These are phyloP conservation scores for Russula abietina DNA, from an alignment of 768 basidiomycete species.

Conservation along the genomic window DNA sequence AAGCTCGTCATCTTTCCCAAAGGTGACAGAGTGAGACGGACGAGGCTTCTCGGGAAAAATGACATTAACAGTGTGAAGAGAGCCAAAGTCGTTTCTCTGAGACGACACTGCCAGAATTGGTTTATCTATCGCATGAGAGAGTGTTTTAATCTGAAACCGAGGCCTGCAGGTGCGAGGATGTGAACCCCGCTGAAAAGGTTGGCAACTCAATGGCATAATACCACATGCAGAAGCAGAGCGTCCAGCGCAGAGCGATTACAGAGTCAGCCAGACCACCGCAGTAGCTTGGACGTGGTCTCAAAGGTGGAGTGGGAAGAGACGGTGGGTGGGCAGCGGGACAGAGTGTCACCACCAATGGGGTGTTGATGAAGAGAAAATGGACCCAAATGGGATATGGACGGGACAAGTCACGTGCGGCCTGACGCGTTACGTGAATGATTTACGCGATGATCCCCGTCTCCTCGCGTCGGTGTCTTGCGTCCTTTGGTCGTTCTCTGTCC, in stretches of 20 bases:
- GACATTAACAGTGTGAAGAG: constrained; percentile 18
- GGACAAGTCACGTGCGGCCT: constrained; percentile 9
- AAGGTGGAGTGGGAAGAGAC: neutral
- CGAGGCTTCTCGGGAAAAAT: constrained; percentile 16
- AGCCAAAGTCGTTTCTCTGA: constrained; percentile 6
- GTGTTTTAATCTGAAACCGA: neutral
- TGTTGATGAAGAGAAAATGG: neutral
- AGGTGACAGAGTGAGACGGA: neutral
- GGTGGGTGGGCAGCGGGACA: neutral
- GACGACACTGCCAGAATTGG: neutral
- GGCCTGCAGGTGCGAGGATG: constrained; percentile 4
- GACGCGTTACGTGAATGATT: constrained; percentile 16
- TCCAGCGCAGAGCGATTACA: constrained; percentile 15
- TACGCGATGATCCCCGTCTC: constrained; percentile 3
- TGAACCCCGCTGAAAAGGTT: constrained; percentile 1
- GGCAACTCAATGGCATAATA: constrained; percentile 14
- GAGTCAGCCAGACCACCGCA: neutral
- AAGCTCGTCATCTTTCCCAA: neutral
- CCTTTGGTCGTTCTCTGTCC: neutral
- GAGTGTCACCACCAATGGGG: neutral
- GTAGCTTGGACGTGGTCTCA: neutral
- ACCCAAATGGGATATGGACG: neutral
- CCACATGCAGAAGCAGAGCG: constrained; percentile 16
- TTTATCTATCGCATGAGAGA: constrained; percentile 4
- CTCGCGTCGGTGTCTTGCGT: neutral